These are phyloP conservation scores for Pinus albicaulis DNA, from an alignment of 75 land plant species.

Conservation along the genomic window DNA sequence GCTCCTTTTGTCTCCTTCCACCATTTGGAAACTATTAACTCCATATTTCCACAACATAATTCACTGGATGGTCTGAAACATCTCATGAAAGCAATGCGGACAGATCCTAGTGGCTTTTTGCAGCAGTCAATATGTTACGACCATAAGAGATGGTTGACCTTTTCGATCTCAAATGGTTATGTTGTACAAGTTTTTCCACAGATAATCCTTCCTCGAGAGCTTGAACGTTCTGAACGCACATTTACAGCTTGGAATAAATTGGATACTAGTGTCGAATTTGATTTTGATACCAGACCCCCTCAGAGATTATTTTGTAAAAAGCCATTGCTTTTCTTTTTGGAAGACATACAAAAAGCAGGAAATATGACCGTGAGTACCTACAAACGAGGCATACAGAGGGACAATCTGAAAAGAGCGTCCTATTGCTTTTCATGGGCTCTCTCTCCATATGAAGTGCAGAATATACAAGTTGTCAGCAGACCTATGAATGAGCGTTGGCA, in stretches of 20 bases:
- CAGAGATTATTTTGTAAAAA: slow-evolving; percentile 46
- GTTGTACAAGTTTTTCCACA: slow-evolving; percentile 70
- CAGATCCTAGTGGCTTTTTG: slow-evolving; percentile 52
- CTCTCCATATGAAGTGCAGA: slow-evolving; percentile 26
- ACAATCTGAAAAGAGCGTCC: slow-evolving; percentile 35
- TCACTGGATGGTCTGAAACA: slow-evolving; percentile 45
- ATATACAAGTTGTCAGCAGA: slow-evolving; percentile 30
- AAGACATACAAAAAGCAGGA: slow-evolving; percentile 27
- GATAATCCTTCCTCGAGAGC: slow-evolving; percentile 42
- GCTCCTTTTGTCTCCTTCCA: slow-evolving; percentile 81
- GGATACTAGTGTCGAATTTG: slow-evolving; percentile 38
- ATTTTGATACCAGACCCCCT: slow-evolving; percentile 50
- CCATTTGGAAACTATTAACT: slow-evolving; percentile 63
- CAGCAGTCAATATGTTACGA: slow-evolving; percentile 61
- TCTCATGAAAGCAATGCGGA: slow-evolving; percentile 53
- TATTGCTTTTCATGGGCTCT: slow-evolving; percentile 46
- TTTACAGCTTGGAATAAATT: slow-evolving; percentile 57
- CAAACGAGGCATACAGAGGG: slow-evolving; percentile 18
- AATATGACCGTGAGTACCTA: slow-evolving; percentile 32
- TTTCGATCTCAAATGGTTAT: slow-evolving; percentile 68
- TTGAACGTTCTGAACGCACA: slow-evolving; percentile 57
- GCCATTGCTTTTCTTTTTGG: slow-evolving; percentile 52
- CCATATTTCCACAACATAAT: slow-evolving; percentile 54
- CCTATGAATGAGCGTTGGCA: slow-evolving; percentile 47
- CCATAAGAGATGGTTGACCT: slow-evolving; percentile 23